phyloP scores from a whole-genome alignment of 2,329 filamentous ascomycete species.

The Curvularia sp. region DNA sequence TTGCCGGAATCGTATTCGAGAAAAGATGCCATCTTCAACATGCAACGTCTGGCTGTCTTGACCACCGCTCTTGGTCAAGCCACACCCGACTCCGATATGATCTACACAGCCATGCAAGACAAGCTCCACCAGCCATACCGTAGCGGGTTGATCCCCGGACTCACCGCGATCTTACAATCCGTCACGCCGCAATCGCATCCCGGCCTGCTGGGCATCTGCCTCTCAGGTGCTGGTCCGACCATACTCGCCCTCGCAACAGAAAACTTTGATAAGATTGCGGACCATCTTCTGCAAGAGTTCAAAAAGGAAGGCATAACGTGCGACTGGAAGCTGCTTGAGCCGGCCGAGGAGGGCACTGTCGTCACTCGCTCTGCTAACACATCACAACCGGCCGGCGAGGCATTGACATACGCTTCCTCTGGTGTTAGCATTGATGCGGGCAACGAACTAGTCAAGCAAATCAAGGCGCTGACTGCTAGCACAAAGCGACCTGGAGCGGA shows the following conservation, averaged over 20 bases:
- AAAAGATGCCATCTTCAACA: constrained; percentile 90
- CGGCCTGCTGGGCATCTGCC: constrained; percentile 89
- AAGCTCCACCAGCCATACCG: constrained; percentile 97
- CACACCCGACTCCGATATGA: constrained; percentile 89
- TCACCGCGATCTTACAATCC: constrained; percentile 87
- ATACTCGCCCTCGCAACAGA: constrained; percentile 91
- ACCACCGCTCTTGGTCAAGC: constrained; percentile 88
- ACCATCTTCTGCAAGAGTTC: constrained; percentile 78
- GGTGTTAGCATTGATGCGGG: constrained; percentile 95
- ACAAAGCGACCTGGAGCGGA: constrained; percentile 87
- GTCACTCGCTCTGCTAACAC: constrained; percentile 39
- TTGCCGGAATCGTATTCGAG: constrained; percentile 81
- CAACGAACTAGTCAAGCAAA: constrained; percentile 88
- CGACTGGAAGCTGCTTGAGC: constrained; percentile 86
- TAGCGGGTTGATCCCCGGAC: constrained; percentile 86
- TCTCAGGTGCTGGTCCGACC: constrained; percentile 93
- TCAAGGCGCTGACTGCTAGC: constrained; percentile 86
- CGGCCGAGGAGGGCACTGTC: constrained; percentile 73
- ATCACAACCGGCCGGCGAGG: constrained; percentile 34
- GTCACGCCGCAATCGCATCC: constrained; percentile 88
- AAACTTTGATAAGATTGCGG: constrained; percentile 87
- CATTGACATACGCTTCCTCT: constrained; percentile 86
- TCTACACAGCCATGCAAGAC: constrained; percentile 98
- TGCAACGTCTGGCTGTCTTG: constrained; percentile 90
- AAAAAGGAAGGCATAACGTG: constrained; percentile 76